phyloP scores from a whole-genome alignment of 2,329 filamentous ascomycete species.

The Fusarium pseudocircinatum region DNA sequence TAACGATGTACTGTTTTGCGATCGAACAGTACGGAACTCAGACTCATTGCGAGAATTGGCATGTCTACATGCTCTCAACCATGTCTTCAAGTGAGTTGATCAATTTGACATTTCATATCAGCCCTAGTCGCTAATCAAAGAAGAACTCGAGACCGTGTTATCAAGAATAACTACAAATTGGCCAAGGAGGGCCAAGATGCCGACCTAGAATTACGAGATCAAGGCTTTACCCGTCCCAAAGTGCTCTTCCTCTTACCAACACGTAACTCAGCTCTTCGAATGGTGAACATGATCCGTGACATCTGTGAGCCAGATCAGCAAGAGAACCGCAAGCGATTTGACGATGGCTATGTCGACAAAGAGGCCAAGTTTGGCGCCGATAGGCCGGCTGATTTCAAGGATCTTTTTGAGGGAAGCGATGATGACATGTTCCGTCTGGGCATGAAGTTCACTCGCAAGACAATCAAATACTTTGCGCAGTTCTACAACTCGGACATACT shows the following conservation, averaged over 20 bases:
- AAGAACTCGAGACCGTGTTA: constrained; percentile 84
- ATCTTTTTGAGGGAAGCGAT: constrained; percentile 93
- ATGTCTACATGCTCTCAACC: constrained; percentile 88
- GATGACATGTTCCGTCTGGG: constrained; percentile 97
- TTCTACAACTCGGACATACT: constrained; percentile 98
- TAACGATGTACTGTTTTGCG: constrained; percentile 80
- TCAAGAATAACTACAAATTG: constrained; percentile 90
- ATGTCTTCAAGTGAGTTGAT: constrained; percentile 78
- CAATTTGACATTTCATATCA: background rate
- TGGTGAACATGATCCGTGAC: constrained; percentile 79
- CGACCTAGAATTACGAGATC: constrained; percentile 83
- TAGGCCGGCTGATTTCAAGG: constrained; percentile 86
- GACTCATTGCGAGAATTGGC: constrained; percentile 74
- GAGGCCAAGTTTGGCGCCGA: constrained; percentile 72
- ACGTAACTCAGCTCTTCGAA: constrained; percentile 82
- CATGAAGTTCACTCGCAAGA: constrained; percentile 97
- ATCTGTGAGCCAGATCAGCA: constrained; percentile 87
- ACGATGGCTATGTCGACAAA: constrained; percentile 80
- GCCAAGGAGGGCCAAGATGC: constrained; percentile 70
- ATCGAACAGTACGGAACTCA: constrained; percentile 75
- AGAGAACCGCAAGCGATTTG: constrained; percentile 92
- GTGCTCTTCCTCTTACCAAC: constrained; percentile 91
- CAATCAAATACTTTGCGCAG: constrained; percentile 90
- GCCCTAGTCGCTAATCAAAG: constrained; percentile 21
- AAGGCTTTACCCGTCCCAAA: constrained; percentile 95